Conservation (phyloP, 2,329 filamentous ascomycete genomes). For the Neoscytalidium dimidiatum region DNA sequence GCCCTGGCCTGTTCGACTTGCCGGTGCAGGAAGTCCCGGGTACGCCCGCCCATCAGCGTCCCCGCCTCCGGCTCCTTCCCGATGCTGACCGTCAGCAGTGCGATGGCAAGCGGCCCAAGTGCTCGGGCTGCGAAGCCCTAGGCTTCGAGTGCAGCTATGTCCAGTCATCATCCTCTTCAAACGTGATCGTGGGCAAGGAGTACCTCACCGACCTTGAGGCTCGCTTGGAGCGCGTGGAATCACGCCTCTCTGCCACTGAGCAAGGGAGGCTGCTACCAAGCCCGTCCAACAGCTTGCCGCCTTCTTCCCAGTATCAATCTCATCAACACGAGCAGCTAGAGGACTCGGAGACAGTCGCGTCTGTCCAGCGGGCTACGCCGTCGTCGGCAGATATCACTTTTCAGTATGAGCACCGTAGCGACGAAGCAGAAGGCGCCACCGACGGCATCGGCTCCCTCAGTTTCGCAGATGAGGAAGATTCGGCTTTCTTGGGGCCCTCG, state of each 20-base stretch:
- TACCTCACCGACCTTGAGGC: conserved; percentile 21
- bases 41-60: conserved; percentile 18
- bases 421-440: conserved; percentile 29
- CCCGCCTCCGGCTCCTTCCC: neutral
- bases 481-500: conserved; percentile 42
- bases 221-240: neutral
- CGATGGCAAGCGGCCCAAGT: conserved; percentile 46
- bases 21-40: conserved; percentile 38
- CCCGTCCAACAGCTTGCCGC: neutral
- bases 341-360: conserved; percentile 21
- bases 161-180: conserved; percentile 36
- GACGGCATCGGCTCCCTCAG: conserved; percentile 40
- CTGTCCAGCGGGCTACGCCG: neutral
- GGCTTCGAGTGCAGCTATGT: conserved; percentile 49
- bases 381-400: neutral
- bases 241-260: neutral
- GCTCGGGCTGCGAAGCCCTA: conserved; percentile 44
- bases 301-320: conserved; percentile 11
- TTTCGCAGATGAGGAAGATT: conserved; percentile 41
- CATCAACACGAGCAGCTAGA: neutral
- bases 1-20: conserved; percentile 44
- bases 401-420: neutral
- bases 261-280: conserved; percentile 15
- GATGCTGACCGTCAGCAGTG: conserved; percentile 33
- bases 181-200: conserved; percentile 45